These are phyloP conservation scores for Kwoniella shivajii DNA, from an alignment of 1,284 basidiomycete species.

Conservation along the genomic window DNA sequence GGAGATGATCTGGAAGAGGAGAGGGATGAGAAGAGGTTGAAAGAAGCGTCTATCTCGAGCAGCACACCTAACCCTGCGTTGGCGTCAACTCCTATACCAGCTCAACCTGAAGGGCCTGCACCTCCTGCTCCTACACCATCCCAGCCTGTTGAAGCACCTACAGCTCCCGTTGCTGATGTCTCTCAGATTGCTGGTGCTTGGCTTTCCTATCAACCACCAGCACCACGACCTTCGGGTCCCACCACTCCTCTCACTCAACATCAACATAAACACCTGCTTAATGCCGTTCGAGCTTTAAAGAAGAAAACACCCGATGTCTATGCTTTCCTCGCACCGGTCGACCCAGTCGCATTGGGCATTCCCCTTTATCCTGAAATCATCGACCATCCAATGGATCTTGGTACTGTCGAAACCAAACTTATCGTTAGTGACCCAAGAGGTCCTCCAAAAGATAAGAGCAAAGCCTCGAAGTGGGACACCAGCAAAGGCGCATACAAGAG, in stretches of 20 bases:
- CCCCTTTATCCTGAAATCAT: slow-evolving; percentile 89
- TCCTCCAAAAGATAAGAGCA: slow-evolving; percentile 56
- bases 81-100: slow-evolving; percentile 5
- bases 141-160: background rate
- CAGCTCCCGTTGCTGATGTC: slow-evolving; percentile 10
- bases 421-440: slow-evolving; percentile 67
- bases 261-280: slow-evolving; percentile 81
- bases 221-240: slow-evolving; percentile 42
- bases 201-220: slow-evolving; percentile 39
- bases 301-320: slow-evolving; percentile 75
- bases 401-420: slow-evolving; percentile 90
- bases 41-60: slow-evolving; percentile 22
- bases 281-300: slow-evolving; percentile 79
- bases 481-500: slow-evolving; percentile 70
- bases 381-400: slow-evolving; percentile 90
- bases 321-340: slow-evolving; percentile 86
- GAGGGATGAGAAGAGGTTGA: slow-evolving; percentile 40
- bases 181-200: slow-evolving; percentile 20
- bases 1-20: slow-evolving; percentile 38
- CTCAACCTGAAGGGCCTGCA: background rate
- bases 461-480: slow-evolving; percentile 58
- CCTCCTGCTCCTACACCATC: slow-evolving; percentile 9
- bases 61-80: slow-evolving; percentile 1
- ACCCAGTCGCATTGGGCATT: slow-evolving; percentile 83
- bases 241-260: slow-evolving; percentile 52